phyloP scores from a whole-genome alignment of 73 alveolate genomes.

The Diophrys sp. region DNA sequence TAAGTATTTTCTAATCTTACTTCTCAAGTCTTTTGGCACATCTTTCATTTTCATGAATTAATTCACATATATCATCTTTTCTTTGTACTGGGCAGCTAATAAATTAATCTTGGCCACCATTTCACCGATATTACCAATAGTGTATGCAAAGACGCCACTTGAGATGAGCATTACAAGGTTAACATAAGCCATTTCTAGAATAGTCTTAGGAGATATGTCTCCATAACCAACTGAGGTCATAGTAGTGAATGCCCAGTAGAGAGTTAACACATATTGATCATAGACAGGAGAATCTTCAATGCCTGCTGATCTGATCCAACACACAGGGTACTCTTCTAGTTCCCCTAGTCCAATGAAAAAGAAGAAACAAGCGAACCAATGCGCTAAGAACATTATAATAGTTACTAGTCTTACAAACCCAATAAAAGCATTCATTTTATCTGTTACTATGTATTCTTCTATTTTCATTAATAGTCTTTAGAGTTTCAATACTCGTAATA shows the following conservation, averaged over 20 bases:
- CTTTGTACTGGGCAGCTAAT: slow-evolving; percentile 46
- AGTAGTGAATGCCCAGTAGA: slow-evolving; percentile 87
- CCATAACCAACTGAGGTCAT: slow-evolving; percentile 93
- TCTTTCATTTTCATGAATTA: slow-evolving; percentile 40
- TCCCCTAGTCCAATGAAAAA: slow-evolving; percentile 40
- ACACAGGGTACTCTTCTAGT: neutral
- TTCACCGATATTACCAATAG: slow-evolving; percentile 34
- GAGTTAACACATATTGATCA: slow-evolving; percentile 54
- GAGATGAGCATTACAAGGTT: slow-evolving; percentile 56
- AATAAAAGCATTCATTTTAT: slow-evolving; percentile 29
- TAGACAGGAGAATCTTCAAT: slow-evolving; percentile 19
- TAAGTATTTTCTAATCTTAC: slow-evolving; percentile 43
- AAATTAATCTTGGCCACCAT: slow-evolving; percentile 33
- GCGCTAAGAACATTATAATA: slow-evolving; percentile 50
- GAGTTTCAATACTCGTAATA: slow-evolving; percentile 32
- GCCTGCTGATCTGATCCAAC: slow-evolving; percentile 34
- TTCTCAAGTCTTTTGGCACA: slow-evolving; percentile 49
- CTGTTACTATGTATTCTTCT: slow-evolving; percentile 59
- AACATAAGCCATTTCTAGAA: slow-evolving; percentile 62
- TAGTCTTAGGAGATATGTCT: slow-evolving; percentile 75
- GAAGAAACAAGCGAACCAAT: slow-evolving; percentile 72
- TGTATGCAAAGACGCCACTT: slow-evolving; percentile 47
- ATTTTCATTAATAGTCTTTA: slow-evolving; percentile 37
- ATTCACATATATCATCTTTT: slow-evolving; percentile 57
- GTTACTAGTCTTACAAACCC: slow-evolving; percentile 36